These are phyloP conservation scores for Pouteria campechiana DNA, from an alignment of 179 eudicot species.

Conservation along the genomic window DNA sequence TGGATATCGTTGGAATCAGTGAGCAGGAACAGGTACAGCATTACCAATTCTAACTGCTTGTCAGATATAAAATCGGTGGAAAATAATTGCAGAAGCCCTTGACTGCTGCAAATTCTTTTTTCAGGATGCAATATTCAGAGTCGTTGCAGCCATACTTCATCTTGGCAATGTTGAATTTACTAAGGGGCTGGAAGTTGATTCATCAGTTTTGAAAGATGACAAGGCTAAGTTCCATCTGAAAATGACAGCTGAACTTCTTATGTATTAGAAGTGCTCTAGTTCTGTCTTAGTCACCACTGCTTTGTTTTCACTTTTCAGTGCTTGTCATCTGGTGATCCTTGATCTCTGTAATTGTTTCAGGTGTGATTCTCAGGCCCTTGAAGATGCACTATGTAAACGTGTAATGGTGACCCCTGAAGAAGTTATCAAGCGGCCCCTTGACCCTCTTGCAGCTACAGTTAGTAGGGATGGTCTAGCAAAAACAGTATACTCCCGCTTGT, in stretches of 20 bases:
- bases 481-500: conserved; percentile 71
- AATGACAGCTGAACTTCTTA: conserved; percentile 79
- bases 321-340: conserved; percentile 10
- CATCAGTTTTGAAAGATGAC: conserved; percentile 79
- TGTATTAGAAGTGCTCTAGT: conserved; percentile 32
- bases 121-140: conserved; percentile 98
- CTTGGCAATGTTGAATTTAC: conserved; percentile 86
- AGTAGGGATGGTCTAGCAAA: conserved; percentile 95
- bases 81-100: too few relatives aligned
- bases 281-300: not conserved
- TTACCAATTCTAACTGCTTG: not conserved
- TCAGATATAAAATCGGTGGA: too few relatives aligned
- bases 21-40: conserved; percentile 64
- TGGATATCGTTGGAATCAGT: conserved; percentile 96
- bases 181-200: conserved; percentile 85
- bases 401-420: conserved; percentile 96
- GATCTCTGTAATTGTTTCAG: conserved; percentile 20
- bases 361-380: conserved; percentile 78
- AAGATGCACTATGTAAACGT: conserved; percentile 90
- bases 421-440: conserved; percentile 80
- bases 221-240: conserved; percentile 84
- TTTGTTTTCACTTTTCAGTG: not conserved
- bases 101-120: too few relatives aligned
- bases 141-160: conserved; percentile 93
- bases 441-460: conserved; percentile 76